phyloP scores from a whole-genome alignment of 768 basidiomycete genomes.

The Pisolithus marmoratus region DNA sequence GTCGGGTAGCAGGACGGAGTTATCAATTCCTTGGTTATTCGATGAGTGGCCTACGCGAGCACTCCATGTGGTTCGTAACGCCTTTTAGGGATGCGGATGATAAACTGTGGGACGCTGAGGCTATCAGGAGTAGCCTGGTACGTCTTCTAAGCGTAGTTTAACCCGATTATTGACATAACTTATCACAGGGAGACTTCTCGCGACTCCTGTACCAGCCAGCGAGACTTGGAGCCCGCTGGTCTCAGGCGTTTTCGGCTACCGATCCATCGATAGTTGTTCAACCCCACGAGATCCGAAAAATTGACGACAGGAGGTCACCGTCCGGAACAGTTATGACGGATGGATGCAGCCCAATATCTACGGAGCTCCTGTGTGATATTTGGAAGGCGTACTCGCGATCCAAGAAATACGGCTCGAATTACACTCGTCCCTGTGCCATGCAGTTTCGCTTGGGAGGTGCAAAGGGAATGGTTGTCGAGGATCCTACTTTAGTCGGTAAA shows the following conservation, averaged over 20 bases:
- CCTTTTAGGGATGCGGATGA: constrained; percentile 32
- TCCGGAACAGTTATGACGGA: constrained; percentile 41
- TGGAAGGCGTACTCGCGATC: constrained; percentile 30
- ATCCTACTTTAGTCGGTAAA: constrained; percentile 32
- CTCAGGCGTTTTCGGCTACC: constrained; percentile 49
- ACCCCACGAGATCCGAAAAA: constrained; percentile 27
- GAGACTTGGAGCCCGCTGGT: constrained; percentile 46
- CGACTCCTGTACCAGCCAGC: constrained; percentile 36
- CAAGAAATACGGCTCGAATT: constrained; percentile 17
- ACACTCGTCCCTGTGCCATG: constrained; percentile 32
- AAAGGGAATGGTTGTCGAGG: constrained; percentile 44
- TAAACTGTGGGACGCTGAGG: constrained; percentile 14
- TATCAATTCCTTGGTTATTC: constrained; percentile 49
- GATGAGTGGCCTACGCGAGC: constrained; percentile 46
- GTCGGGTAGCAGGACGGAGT: constrained; percentile 36
- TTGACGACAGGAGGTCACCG: constrained; percentile 27
- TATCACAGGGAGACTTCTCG: constrained; percentile 35
- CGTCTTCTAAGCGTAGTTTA: constrained; percentile 1
- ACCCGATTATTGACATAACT: not conserved
- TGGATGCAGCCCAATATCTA: constrained; percentile 44
- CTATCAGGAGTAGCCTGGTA: constrained; percentile 33
- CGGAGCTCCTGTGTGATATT: constrained; percentile 29
- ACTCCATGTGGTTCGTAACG: constrained; percentile 45
- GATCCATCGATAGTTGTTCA: constrained; percentile 39
- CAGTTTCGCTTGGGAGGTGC: constrained; percentile 43